phyloP scores from a whole-genome alignment of 1,284 basidiomycete genomes.

The Austroboletus niveus region DNA sequence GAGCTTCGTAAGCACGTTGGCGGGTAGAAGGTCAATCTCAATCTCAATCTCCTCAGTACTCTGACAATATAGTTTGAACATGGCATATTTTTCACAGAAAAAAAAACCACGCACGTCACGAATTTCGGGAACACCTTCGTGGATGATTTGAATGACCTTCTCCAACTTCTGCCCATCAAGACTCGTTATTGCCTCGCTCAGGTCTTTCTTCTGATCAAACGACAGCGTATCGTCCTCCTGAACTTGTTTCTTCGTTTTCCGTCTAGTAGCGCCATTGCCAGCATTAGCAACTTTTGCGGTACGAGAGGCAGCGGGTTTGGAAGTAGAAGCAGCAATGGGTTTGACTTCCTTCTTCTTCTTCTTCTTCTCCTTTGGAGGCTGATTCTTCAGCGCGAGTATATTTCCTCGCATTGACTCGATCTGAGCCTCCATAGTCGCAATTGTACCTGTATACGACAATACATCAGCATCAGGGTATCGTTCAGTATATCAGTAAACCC shows the following conservation, averaged over 20 bases:
- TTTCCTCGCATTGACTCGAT: slow-evolving; percentile 70
- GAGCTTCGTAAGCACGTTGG: slow-evolving; percentile 81
- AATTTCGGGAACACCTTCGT: slow-evolving; percentile 85
- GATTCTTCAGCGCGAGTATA: slow-evolving; percentile 58
- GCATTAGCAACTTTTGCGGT: slow-evolving; percentile 38
- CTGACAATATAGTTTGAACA: slow-evolving; percentile 40
- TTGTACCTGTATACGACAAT: slow-evolving; percentile 47
- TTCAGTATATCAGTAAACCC: slow-evolving; percentile 27
- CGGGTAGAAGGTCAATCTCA: slow-evolving; percentile 88
- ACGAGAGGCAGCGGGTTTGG: slow-evolving; percentile 52
- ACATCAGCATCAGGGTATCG: slow-evolving; percentile 10
- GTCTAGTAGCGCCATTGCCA: slow-evolving; percentile 44
- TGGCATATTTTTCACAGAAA: slow-evolving; percentile 1
- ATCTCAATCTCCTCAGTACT: slow-evolving; percentile 96
- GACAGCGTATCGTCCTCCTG: slow-evolving; percentile 73
- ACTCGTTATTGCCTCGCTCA: slow-evolving; percentile 86
- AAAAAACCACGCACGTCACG: slow-evolving; percentile 67
- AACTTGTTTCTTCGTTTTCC: slow-evolving; percentile 53
- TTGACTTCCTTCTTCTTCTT: slow-evolving; percentile 63
- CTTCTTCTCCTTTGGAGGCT: slow-evolving; percentile 54
- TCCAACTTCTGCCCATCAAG: slow-evolving; percentile 79
- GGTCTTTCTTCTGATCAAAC: slow-evolving; percentile 94
- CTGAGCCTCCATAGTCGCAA: slow-evolving; percentile 70
- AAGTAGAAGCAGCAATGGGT: slow-evolving; percentile 57
- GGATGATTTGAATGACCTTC: slow-evolving; percentile 89